These are phyloP conservation scores for Hemileccinum rubropunctum DNA, from an alignment of 768 basidiomycete species.

Conservation along the genomic window DNA sequence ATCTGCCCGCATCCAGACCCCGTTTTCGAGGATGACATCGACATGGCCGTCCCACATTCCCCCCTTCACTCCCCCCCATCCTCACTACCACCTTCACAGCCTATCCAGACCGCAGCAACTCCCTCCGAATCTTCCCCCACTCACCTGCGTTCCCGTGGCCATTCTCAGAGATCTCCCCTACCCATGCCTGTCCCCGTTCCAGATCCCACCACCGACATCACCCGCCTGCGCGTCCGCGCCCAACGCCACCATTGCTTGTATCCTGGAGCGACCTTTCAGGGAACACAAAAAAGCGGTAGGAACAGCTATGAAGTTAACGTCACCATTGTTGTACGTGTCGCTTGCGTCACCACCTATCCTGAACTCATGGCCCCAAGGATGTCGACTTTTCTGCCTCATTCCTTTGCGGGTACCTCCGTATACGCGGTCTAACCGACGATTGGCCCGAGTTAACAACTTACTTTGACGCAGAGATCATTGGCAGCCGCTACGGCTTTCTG, in stretches of 20 bases:
- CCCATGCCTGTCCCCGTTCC: slow-evolving; percentile 24
- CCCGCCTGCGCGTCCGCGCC: slow-evolving; percentile 68
- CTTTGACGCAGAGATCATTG: slow-evolving; percentile 96
- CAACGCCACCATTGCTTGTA: slow-evolving; percentile 77
- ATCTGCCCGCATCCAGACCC: slow-evolving; percentile 20
- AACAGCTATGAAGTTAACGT: slow-evolving; percentile 95
- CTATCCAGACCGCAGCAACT: not conserved
- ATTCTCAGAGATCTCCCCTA: slow-evolving; percentile 6
- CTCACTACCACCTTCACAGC: not conserved
- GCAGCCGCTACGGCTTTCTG: slow-evolving; percentile 84
- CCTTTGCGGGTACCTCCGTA: slow-evolving; percentile 89
- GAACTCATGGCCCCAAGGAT: slow-evolving; percentile 49
- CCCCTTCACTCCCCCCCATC: not conserved
- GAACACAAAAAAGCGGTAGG: slow-evolving; percentile 91
- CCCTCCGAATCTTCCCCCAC: slow-evolving; percentile 7
- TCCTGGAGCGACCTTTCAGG: slow-evolving; percentile 85
- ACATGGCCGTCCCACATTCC: slow-evolving; percentile 24
- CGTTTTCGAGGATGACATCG: slow-evolving; percentile 36
- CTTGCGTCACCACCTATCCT: slow-evolving; percentile 3
- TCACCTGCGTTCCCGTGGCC: slow-evolving; percentile 20
- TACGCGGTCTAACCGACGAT: slow-evolving; percentile 88
- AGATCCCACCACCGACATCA: slow-evolving; percentile 71
- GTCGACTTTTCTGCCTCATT: slow-evolving; percentile 86
- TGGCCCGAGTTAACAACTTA: slow-evolving; percentile 96
- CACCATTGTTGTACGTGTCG: slow-evolving; percentile 75